Evolutionary conservation across 371 early-diverging fungal genomes (phyloP).

Genomic region (Lichtheimia ramosa): DNA sequence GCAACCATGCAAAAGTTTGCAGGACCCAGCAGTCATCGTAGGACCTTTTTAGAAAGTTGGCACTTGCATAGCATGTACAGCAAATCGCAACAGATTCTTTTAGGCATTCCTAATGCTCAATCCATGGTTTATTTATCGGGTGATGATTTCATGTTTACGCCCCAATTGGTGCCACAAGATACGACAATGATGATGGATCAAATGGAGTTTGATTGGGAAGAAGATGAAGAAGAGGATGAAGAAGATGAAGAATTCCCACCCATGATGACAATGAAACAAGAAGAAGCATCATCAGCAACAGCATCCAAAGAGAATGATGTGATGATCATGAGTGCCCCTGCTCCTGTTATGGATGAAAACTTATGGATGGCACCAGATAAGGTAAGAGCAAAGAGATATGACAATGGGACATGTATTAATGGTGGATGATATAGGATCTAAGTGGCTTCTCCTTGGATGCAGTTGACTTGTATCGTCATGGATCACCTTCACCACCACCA

Average conservation of each 20-base stretch:
- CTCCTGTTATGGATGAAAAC: conserved; percentile 18
- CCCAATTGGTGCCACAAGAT: conserved; percentile 29
- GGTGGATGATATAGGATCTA: background rate
- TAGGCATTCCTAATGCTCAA: conserved; percentile 35
- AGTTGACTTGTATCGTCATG: conserved; percentile 19
- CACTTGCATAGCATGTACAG: conserved; percentile 48
- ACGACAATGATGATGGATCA: background rate
- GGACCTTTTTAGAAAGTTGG: conserved; percentile 42
- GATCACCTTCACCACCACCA: background rate
- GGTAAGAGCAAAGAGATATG: background rate
- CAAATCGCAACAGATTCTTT: conserved; percentile 48
- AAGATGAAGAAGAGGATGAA: conserved; percentile 10
- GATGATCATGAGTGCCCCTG: conserved; percentile 21
- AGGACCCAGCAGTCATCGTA: conserved; percentile 22
- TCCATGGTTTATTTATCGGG: conserved; percentile 42
- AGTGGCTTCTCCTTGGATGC: conserved; percentile 8
- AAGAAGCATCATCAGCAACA: background rate
- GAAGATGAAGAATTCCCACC: conserved; percentile 4
- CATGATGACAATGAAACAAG: background rate
- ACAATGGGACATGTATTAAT: background rate
- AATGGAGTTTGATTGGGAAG: conserved; percentile 18
- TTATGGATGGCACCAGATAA: conserved; percentile 11
- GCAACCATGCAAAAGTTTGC: conserved; percentile 48
- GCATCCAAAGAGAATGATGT: conserved; percentile 13
- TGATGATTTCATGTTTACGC: conserved; percentile 52